Base-by-base conservation (phyloP, 2,329 filamentous ascomycete genomes). In the Huntiella savannae region DNA sequence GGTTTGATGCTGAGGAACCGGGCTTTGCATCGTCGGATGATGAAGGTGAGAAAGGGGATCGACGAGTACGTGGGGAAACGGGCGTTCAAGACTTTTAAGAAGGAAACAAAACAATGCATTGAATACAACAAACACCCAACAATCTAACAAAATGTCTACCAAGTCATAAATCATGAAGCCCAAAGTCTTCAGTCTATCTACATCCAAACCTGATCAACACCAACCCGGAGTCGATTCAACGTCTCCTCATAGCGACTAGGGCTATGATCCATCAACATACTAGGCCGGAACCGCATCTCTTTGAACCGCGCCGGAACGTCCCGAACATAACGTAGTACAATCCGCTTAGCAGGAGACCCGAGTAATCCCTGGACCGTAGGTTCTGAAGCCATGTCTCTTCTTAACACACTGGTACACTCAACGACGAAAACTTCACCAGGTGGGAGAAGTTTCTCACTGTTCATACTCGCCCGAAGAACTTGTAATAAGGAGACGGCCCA, bases 1-100 rank as follows among this genome's bases (percentile, higher is more conserved):
- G 82, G 65, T 87, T 92, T 56, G 82, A 86, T 16, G 75, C 77
- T 4, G 80, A 93, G 64, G 78, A 82, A 54, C 79, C 81, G 0
- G 68, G 68, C 41, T 84, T 79, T 71, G 65, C 71, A 28, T 64
- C 65, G 12, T 17, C 17, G 35, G 68, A 66, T 43, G 63, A 61
- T 5, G 57, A 66, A 2, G 60, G 58, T 10, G 58, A 58, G 12
- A 28, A 43, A 32, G 36, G 32, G 5, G 19, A 45, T 15, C 40
- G 22, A 13, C 34, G 4, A 6, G 53, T 63, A 38, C 51, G 56
- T 34, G 77, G 79, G 2, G 75, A 84, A 59, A 84, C 79, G 15
- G 80, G 80, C 0, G 60, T 84, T 16, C 79, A 83, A 55, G 80
- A 84, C 57, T 84, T 75, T 55, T 84, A 59, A 69, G 12, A 15